Evolutionary conservation across 2,329 filamentous ascomycete genomes (phyloP).

Genomic region (Chaetomiaceae sp.): DNA sequence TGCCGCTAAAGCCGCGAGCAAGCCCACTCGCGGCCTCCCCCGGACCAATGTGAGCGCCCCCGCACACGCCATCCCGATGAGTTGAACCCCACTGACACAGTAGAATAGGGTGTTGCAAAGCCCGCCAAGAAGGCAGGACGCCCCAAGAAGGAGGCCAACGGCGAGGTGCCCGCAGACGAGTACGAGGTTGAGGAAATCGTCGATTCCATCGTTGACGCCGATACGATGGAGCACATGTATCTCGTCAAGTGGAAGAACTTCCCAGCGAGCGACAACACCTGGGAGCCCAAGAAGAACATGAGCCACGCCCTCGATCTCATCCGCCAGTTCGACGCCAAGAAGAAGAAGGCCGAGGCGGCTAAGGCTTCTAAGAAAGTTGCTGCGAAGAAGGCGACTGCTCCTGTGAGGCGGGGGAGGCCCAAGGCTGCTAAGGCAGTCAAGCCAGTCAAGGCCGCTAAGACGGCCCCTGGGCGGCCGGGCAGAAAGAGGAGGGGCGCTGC

Average conservation of each 20-base stretch:
- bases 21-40: slow-evolving; percentile 11
- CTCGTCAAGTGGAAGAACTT: slow-evolving; percentile 52
- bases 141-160: slow-evolving; percentile 16
- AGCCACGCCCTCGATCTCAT: slow-evolving; percentile 35
- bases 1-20: slow-evolving; percentile 22
- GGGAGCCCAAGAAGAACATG: slow-evolving; percentile 48
- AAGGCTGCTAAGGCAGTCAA: slow-evolving; percentile 17
- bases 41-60: too few relatives aligned
- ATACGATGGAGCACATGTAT: slow-evolving; percentile 39
- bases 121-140: slow-evolving; percentile 17
- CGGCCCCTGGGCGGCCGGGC: slow-evolving; percentile 8
- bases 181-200: slow-evolving; percentile 48
- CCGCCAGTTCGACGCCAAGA: slow-evolving; percentile 34
- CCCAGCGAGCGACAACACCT: slow-evolving; percentile 41
- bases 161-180: slow-evolving; percentile 27
- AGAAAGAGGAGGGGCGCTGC: slow-evolving; percentile 1
- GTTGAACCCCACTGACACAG: background rate
- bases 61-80: too few relatives aligned
- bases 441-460: slow-evolving; percentile 7
- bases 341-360: slow-evolving; percentile 19
- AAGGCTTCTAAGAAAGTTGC: slow-evolving; percentile 15
- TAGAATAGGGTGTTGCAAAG: slow-evolving; percentile 13
- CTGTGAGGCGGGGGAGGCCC: slow-evolving; percentile 5
- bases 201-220: slow-evolving; percentile 35
- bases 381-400: slow-evolving; percentile 4